phyloP scores from a whole-genome alignment of 2,329 filamentous ascomycete genomes.

The Hypoxylon sp. region DNA sequence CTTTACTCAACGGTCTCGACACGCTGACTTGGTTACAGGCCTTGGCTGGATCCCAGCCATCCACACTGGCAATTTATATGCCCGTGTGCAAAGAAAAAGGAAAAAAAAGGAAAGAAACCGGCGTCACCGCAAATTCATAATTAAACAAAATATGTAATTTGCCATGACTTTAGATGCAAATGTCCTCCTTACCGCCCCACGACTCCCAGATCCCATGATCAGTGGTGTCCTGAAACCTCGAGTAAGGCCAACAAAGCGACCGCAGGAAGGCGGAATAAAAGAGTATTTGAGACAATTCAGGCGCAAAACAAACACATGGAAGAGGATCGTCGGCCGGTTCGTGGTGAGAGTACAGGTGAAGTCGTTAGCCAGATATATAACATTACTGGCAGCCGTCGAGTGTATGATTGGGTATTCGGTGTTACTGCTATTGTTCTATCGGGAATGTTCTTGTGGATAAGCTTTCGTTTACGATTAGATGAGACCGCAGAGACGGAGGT shows the following conservation, averaged over 20 bases:
- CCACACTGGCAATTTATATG: conserved; percentile 47
- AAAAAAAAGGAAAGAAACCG: conserved; percentile 51
- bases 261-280: conserved; percentile 47
- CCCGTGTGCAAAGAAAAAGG: conserved; percentile 48
- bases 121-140: conserved; percentile 59
- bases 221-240: conserved; percentile 46
- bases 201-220: conserved; percentile 47
- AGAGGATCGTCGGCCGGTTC: conserved; percentile 51
- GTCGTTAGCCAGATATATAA: conserved; percentile 55
- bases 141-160: conserved; percentile 68
- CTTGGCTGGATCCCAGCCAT: conserved; percentile 45
- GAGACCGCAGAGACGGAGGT: conserved; percentile 94
- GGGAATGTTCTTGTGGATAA: conserved; percentile 28
- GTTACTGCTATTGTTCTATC: conserved; percentile 42
- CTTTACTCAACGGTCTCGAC: conserved; percentile 30
- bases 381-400: conserved; percentile 52
- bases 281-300: conserved; percentile 46
- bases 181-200: conserved; percentile 44
- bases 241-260: conserved; percentile 42
- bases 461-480: conserved; percentile 73
- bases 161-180: conserved; percentile 57
- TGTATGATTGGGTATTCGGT: conserved; percentile 49
- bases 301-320: conserved; percentile 53
- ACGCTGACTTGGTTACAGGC: conserved; percentile 31
- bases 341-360: conserved; percentile 49